These are phyloP conservation scores for Paracorniculantispora psalliotae DNA, from an alignment of 2,329 filamentous ascomycete species.

Conservation along the genomic window DNA sequence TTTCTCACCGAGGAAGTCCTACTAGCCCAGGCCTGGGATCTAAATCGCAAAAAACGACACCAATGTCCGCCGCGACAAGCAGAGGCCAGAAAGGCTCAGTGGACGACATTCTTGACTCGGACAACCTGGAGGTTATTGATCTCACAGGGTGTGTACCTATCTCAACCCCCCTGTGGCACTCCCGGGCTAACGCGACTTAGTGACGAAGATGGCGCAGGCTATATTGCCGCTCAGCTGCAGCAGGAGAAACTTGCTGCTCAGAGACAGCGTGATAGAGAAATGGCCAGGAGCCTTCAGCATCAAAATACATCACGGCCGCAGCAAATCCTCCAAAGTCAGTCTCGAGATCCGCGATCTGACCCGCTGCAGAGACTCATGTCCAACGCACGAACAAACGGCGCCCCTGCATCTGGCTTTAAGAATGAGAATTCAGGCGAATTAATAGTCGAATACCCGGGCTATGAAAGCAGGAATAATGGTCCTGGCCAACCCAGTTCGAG, in stretches of 20 bases:
- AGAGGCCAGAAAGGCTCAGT: not conserved
- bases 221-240: conserved; percentile 31
- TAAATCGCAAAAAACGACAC: conserved; percentile 27
- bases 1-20: conserved; percentile 1
- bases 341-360: conserved; percentile 14
- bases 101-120: not conserved
- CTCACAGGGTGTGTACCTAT: conserved; percentile 34
- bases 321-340: not conserved
- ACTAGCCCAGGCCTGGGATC: not conserved
- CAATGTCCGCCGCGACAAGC: not conserved
- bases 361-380: conserved; percentile 27
- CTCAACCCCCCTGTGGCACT: conserved; percentile 13
- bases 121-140: conserved; percentile 31
- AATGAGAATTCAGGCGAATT: not conserved
- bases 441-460: not conserved
- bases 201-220: conserved; percentile 25
- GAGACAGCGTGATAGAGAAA: conserved; percentile 23
- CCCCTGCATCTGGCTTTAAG: not conserved
- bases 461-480: not conserved
- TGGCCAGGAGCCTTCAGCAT: conserved; percentile 26
- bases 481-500: too few species aligned
- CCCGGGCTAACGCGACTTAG: conserved; percentile 22
- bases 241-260: conserved; percentile 29
- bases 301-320: conserved; percentile 8
- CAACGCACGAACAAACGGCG: conserved; percentile 21